Evolutionary conservation across 164 flowering plant species (phyloP).

Genomic region (Amborella trichopoda): DNA sequence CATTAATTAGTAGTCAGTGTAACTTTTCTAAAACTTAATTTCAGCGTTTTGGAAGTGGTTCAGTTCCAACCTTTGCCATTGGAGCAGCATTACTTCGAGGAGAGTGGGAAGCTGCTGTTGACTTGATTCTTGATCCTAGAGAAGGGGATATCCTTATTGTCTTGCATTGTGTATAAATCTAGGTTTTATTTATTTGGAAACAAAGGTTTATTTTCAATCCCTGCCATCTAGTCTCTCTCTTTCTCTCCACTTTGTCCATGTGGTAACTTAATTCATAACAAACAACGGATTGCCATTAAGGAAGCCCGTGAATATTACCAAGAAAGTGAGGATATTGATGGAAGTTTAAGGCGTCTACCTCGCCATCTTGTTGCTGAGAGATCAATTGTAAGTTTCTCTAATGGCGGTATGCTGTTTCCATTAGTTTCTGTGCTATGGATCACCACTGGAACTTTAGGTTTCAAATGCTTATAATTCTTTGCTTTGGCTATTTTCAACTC

Average conservation of each 20-base stretch:
- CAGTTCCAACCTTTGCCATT: slow-evolving; percentile 79
- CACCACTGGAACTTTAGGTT: too few relatives aligned
- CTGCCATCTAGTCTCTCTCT: too few relatives aligned
- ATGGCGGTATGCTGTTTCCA: too few relatives aligned
- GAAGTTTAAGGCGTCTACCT: slow-evolving; percentile 67
- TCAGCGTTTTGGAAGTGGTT: slow-evolving; percentile 97
- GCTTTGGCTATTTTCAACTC: too few relatives aligned
- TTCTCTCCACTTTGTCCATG: too few relatives aligned
- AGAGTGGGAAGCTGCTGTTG: slow-evolving; percentile 76
- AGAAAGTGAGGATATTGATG: slow-evolving; percentile 70
- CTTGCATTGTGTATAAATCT: too few relatives aligned
- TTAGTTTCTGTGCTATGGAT: too few relatives aligned
- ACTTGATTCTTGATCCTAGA: slow-evolving; percentile 90
- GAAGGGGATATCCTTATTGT: slow-evolving; percentile 90
- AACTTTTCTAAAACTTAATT: slow-evolving; percentile 3
- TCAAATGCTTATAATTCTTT: too few relatives aligned
- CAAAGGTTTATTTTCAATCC: too few relatives aligned
- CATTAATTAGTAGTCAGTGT: too few relatives aligned
- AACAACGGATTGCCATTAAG: slow-evolving; percentile 49
- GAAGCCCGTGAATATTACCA: slow-evolving; percentile 69
- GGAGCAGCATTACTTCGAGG: slow-evolving; percentile 89
- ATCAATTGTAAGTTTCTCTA: slow-evolving; percentile 63
- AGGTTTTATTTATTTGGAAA: too few relatives aligned
- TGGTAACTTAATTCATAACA: slow-evolving; percentile 29
- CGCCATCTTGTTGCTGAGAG: slow-evolving; percentile 79